Evolutionary conservation across 768 basidiomycete genomes (phyloP).

Genomic region (Russula earlei): DNA sequence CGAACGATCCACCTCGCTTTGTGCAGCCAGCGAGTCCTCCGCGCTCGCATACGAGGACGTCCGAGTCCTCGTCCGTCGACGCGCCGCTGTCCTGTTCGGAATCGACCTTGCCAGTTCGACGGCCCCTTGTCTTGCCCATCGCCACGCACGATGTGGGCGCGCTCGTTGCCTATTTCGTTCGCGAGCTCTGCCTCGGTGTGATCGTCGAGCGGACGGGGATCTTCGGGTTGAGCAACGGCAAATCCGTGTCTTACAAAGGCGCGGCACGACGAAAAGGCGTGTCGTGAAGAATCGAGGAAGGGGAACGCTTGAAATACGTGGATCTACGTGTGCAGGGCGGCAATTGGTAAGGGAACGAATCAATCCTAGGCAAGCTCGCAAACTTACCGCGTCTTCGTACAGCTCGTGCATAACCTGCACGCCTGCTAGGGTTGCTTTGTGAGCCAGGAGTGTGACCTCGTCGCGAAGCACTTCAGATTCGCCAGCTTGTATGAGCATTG

Average conservation of each 20-base stretch:
- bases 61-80: constrained; percentile 14
- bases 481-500: constrained; percentile 83
- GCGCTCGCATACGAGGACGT: constrained; percentile 11
- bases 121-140: constrained; percentile 53
- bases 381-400: constrained; percentile 80
- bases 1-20: not conserved
- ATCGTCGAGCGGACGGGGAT: constrained; percentile 43
- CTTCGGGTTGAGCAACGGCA: constrained; percentile 41
- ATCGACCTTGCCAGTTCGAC: not conserved
- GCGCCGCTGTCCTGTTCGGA: constrained; percentile 8
- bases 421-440: constrained; percentile 84
- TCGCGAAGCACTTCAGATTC: constrained; percentile 95
- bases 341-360: not conserved
- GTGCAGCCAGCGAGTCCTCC: constrained; percentile 4
- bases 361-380: not conserved
- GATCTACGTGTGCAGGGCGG: constrained; percentile 36
- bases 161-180: constrained; percentile 59
- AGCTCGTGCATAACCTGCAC: constrained; percentile 81
- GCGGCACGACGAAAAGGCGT: constrained; percentile 60
- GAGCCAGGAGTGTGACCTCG: constrained; percentile 83
- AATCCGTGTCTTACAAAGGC: constrained; percentile 56
- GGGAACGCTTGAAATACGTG: constrained; percentile 90
- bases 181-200: constrained; percentile 53
- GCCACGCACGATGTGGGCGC: constrained; percentile 58
- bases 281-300: constrained; percentile 56